Base-by-base conservation (phyloP, 192 early-diverging fungal species). In the Coemansia sp. region DNA sequence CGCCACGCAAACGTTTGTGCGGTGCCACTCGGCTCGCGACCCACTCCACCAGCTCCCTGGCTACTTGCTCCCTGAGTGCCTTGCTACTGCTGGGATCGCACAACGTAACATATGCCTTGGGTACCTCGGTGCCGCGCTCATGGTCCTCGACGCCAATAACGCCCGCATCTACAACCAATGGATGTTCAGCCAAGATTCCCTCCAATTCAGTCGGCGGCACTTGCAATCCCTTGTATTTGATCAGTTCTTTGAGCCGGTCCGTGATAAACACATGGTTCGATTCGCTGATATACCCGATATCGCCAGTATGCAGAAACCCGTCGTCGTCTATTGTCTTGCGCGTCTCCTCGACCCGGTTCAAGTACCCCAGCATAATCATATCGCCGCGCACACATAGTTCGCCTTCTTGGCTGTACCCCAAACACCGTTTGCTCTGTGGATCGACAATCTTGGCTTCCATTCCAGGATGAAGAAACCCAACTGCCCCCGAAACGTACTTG, bases 121-220 rank as follows among this genome's bases (percentile, higher is more conserved):
- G 93, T 5, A 93, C 78, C 71, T 95, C 94, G 0, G 88, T 89
- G 12, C 73, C 75, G 44, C 87, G 86, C 38, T 67, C 65, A 25
- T 59, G 64, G 42, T 89, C 88, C 9, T 88, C 78, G 0, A 89
- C 70, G 37, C 89, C 89, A 75, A 93, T 84, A 25, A 93, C 89
- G 1, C 87, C 88, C 2, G 85, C 86, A 64, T 93, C 91, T 8
- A 78, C 72, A 38, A 98, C 80, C 12, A 42, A 34, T 1, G 87
- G 88, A 62, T 95, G 90, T 7, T 85, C 72, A 11, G 93, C 59
- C 66, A 95, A 67, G 50, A 90, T 41, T 11, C 86, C 87, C 67
- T 96, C 95, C 5, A 98, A 74, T 73, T 98, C 94, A 5, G 94
- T 92, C 1, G 94, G 94, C 0, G 94, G 84, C 5, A 98, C 91